These are phyloP conservation scores for Xylaria intraflava DNA, from an alignment of 495 filamentous ascomycete species.

Conservation along the genomic window DNA sequence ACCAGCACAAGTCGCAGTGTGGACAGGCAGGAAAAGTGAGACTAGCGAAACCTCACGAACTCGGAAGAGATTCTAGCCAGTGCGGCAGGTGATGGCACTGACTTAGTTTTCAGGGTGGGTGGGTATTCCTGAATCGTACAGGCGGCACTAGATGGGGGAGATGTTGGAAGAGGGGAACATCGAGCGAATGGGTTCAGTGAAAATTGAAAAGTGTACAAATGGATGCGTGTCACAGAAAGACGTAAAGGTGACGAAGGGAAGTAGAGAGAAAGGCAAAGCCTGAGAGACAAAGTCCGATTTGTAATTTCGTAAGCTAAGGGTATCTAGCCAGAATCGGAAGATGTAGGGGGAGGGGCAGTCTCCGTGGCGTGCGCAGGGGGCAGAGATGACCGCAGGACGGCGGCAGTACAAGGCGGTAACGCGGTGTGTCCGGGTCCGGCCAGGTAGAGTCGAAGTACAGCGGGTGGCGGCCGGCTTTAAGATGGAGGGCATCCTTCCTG, in stretches of 20 bases:
- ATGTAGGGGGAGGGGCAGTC: not conserved
- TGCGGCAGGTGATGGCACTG: no score
- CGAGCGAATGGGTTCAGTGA: slow-evolving; percentile 13
- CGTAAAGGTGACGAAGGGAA: slow-evolving; percentile 22
- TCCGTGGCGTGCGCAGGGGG: no score
- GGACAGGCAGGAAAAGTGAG: slow-evolving; percentile 11
- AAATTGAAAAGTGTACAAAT: slow-evolving; percentile 4
- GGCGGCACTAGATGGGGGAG: not conserved
- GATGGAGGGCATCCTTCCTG: no score
- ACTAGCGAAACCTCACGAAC: slow-evolving; percentile 7
- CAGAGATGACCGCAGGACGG: no score
- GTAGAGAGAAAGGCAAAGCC: slow-evolving; percentile 23
- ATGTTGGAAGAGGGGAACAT: slow-evolving; percentile 13
- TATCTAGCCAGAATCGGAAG: not conserved
- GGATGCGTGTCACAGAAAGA: not conserved
- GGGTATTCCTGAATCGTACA: not conserved
- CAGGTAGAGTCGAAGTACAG: no score
- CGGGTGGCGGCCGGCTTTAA: no score
- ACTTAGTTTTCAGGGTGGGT: not conserved
- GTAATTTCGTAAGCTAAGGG: slow-evolving; percentile 7
- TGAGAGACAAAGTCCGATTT: slow-evolving; percentile 21
- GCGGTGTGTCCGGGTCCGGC: no score
- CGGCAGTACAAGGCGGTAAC: no score
- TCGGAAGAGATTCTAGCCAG: no score
- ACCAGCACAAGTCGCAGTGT: slow-evolving; percentile 4